These are phyloP conservation scores for Fusarium nygamai DNA, from an alignment of 2,329 filamentous ascomycete genomes.

Conservation along the genomic window DNA sequence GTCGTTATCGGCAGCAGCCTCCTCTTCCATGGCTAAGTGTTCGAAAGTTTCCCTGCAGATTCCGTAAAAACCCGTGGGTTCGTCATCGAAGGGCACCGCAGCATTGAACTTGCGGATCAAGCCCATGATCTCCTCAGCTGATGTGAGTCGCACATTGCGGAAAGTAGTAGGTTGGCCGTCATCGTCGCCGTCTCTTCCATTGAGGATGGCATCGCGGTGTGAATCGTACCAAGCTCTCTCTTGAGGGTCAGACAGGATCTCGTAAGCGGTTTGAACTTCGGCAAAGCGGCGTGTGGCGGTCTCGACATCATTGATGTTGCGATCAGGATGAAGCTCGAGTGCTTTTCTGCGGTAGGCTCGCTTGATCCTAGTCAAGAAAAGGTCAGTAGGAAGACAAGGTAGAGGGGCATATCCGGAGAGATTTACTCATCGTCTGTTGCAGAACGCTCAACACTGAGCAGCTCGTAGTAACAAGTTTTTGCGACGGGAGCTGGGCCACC, in stretches of 20 bases:
- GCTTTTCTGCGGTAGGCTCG: slow-evolving; percentile 92
- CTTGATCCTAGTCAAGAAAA: slow-evolving; percentile 73
- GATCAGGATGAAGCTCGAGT: slow-evolving; percentile 92
- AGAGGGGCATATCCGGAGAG: slow-evolving; percentile 37
- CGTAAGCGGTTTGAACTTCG: slow-evolving; percentile 91
- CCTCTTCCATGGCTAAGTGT: slow-evolving; percentile 82
- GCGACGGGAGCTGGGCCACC: slow-evolving; percentile 52
- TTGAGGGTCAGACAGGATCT: slow-evolving; percentile 94
- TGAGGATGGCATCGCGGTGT: slow-evolving; percentile 85
- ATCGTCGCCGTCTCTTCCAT: slow-evolving; percentile 64
- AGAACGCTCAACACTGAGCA: slow-evolving; percentile 76
- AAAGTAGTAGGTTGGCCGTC: slow-evolving; percentile 66
- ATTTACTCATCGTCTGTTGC: slow-evolving; percentile 82
- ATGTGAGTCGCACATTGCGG: slow-evolving; percentile 78
- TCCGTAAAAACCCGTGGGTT: slow-evolving; percentile 84
- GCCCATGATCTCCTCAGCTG: slow-evolving; percentile 79
- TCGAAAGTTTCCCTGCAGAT: slow-evolving; percentile 81
- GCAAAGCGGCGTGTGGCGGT: slow-evolving; percentile 87
- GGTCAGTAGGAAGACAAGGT: background rate
- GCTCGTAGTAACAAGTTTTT: slow-evolving; percentile 87
- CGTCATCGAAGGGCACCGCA: slow-evolving; percentile 81
- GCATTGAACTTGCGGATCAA: slow-evolving; percentile 85
- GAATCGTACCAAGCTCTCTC: slow-evolving; percentile 98
- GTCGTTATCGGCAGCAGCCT: slow-evolving; percentile 76
- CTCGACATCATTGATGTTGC: slow-evolving; percentile 88